Conservation (phyloP, 2,329 filamentous ascomycete genomes). For the Alternaria triticimaculans region DNA sequence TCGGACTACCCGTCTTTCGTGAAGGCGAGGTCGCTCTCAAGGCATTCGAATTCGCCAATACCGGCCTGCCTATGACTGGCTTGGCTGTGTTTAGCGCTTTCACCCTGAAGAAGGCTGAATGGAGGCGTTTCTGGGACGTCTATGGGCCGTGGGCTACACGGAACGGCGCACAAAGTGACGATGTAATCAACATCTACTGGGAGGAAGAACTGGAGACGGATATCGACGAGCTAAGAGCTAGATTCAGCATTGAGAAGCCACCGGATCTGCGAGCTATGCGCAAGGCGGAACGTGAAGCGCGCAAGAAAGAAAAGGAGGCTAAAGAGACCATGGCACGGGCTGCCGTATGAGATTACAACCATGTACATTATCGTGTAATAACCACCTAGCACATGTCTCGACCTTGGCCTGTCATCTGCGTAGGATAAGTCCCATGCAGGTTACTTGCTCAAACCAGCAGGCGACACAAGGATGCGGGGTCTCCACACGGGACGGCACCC, state of each 20-base stretch:
- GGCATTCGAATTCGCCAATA: constrained; percentile 96
- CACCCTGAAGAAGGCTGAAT: constrained; percentile 68
- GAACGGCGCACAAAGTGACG: constrained; percentile 77
- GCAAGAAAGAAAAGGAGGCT: constrained; percentile 67
- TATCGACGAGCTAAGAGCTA: constrained; percentile 73
- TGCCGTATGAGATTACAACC: constrained; percentile 15
- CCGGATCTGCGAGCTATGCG: constrained; percentile 83
- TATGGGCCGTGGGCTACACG: constrained; percentile 91
- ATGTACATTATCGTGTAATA: constrained; percentile 22
- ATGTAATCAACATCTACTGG: constrained; percentile 97
- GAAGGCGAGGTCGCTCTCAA: constrained; percentile 98
- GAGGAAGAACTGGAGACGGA: constrained; percentile 90
- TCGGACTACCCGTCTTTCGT: constrained; percentile 86
- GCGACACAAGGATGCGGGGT: constrained; percentile 10
- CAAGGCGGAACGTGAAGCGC: constrained; percentile 71
- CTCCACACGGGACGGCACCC: constrained; percentile 12
- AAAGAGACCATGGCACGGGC: constrained; percentile 34
- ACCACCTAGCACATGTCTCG: background rate
- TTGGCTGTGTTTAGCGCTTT: constrained; percentile 77
- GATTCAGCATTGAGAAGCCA: constrained; percentile 85
- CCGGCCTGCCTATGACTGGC: constrained; percentile 91
- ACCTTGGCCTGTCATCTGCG: background rate
- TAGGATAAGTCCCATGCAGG: background rate
- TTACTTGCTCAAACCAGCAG: background rate
- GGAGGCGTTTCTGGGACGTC: constrained; percentile 70